Conservation (phyloP, 116 monocot genomes). For the Cymodocea nodosa region DNA sequence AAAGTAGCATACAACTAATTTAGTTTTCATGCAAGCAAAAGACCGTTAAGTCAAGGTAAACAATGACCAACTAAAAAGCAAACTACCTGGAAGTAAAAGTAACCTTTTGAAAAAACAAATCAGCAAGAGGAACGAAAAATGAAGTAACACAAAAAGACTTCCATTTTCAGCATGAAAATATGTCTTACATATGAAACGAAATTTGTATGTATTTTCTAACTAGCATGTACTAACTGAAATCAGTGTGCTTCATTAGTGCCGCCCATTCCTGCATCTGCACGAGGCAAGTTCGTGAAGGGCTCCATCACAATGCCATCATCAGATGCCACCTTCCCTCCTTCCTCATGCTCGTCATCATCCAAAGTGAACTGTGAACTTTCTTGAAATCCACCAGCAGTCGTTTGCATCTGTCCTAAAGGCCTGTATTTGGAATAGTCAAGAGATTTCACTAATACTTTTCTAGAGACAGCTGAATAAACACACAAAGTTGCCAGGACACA, state of each 20-base stretch:
- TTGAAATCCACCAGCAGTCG: constrained; percentile 4
- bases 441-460: not conserved
- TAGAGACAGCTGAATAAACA: constrained; percentile 15
- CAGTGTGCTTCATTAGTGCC: not conserved
- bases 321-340: constrained; percentile 1
- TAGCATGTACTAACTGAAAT: not conserved
- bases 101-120: too few relatives aligned
- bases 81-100: too few relatives aligned
- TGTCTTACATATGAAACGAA: too few relatives aligned
- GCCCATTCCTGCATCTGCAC: not conserved
- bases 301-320: constrained; percentile 9
- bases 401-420: constrained; percentile 40
- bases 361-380: constrained; percentile 24
- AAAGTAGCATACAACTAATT: too few relatives aligned
- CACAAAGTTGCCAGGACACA: constrained; percentile 25
- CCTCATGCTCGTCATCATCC: constrained; percentile 44
- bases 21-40: too few relatives aligned
- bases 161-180: too few relatives aligned
- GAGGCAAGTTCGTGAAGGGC: not conserved
- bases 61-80: too few relatives aligned
- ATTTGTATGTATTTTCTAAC: too few relatives aligned
- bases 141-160: too few relatives aligned
- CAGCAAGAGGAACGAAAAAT: too few relatives aligned
- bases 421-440: constrained; percentile 23
- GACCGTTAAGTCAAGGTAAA: too few relatives aligned